phyloP scores from a whole-genome alignment of 345 rosid species.

The Aurinia saxatilis region DNA sequence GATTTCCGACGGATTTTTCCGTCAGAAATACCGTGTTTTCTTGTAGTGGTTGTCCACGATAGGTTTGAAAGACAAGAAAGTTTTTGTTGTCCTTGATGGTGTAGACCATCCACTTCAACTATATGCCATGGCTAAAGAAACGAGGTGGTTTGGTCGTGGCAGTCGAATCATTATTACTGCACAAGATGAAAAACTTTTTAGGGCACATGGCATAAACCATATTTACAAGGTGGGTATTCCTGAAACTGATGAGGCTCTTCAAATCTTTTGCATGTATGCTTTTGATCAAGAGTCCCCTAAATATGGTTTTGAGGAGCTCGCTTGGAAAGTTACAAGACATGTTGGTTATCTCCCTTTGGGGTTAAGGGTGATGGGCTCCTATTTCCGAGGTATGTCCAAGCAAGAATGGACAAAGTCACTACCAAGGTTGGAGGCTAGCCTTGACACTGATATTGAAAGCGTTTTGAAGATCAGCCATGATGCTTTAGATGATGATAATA shows the following conservation, averaged over 20 bases:
- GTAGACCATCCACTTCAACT: not conserved
- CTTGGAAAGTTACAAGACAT: not conserved
- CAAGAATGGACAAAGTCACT: not conserved
- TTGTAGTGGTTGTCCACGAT: not conserved
- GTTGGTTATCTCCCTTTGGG: not conserved
- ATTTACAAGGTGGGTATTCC: not conserved
- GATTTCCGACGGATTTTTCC: too few relatives aligned
- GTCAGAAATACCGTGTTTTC: too few relatives aligned
- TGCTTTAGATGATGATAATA: too few relatives aligned
- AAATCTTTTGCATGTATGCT: too few relatives aligned
- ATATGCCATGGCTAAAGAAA: not conserved
- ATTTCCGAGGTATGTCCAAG: not conserved
- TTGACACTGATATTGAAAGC: not conserved
- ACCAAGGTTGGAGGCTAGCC: not conserved
- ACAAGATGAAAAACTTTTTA: not conserved
- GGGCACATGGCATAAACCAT: not conserved
- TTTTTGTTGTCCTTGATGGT: not conserved
- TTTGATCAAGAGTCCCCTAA: not conserved
- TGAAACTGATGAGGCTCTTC: too few relatives aligned
- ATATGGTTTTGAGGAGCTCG: not conserved
- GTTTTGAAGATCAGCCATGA: not conserved
- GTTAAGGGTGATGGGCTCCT: too few relatives aligned
- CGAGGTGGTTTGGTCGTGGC: not conserved
- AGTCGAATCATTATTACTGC: not conserved
- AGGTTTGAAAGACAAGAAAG: not conserved